A percentile compares a stretch with the other conserved stretches of the same genome.
Evolutionary conservation across 768 basidiomycete genomes (phyloP).

Genomic region (Xerocomus spinulosus): DNA sequence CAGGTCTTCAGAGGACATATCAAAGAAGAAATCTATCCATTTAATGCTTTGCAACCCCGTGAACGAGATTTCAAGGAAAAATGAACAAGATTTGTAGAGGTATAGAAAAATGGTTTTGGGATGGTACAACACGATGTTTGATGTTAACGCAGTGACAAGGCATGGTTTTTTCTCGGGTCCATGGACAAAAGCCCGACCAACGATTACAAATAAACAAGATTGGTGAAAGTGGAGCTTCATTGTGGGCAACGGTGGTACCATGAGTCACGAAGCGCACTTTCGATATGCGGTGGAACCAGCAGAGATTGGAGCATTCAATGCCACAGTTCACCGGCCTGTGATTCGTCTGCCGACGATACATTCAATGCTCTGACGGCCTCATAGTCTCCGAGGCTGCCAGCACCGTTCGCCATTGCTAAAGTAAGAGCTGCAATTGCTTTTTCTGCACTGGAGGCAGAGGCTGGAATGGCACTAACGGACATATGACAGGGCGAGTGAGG

Average conservation of each 20-base stretch:
- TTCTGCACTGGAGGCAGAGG: conserved; percentile 46
- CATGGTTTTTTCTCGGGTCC: conserved; percentile 20
- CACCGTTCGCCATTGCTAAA: conserved; percentile 61
- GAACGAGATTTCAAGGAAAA: conserved; percentile 2
- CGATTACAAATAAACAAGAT: conserved; percentile 29
- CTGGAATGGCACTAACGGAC: conserved; percentile 1
- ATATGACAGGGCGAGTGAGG: conserved; percentile 12
- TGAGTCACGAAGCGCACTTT: conserved; percentile 2
- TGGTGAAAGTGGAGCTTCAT: conserved; percentile 3
- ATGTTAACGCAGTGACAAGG: conserved; percentile 21
- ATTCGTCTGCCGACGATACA: conserved; percentile 33
- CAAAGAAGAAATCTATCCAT: conserved; percentile 18
- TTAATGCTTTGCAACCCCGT: conserved; percentile 9
- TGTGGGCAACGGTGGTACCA: neutral
- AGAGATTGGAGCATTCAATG: conserved; percentile 27
- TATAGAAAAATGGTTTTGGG: conserved; percentile 21
- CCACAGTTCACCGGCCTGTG: conserved; percentile 59
- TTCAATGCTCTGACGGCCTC: conserved; percentile 42
- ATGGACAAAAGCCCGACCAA: conserved; percentile 9
- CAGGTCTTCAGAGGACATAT: conserved; percentile 14
- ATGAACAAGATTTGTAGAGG: conserved; percentile 15
- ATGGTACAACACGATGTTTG: conserved; percentile 27
- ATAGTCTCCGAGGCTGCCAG: conserved; percentile 57
- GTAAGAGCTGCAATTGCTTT: conserved; percentile 57
- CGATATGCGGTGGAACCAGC: neutral